Conservation (phyloP, 305 asterid species). For the Solanum hybrid region DNA sequence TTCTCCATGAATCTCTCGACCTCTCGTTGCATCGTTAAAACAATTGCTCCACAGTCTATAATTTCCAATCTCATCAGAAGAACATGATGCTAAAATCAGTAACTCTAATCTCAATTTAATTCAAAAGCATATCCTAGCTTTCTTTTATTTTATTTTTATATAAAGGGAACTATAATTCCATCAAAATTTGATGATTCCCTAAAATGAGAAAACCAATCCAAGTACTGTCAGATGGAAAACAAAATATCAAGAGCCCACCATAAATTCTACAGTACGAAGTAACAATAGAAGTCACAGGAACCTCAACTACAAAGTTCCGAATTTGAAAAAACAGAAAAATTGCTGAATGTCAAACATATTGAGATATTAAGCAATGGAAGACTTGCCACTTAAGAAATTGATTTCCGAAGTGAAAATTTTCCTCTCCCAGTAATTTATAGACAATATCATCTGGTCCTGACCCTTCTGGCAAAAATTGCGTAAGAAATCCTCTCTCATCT, state of each 20-base stretch:
- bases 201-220: background rate
- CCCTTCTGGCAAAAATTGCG: slow-evolving; percentile 61
- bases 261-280: background rate
- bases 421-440: slow-evolving; percentile 65
- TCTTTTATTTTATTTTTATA: background rate
- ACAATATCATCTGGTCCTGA: slow-evolving; percentile 44
- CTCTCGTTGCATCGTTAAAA: background rate
- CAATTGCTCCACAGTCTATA: background rate
- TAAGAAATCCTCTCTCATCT: slow-evolving; percentile 53
- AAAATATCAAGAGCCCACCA: background rate
- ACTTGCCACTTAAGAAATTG: slow-evolving; percentile 76
- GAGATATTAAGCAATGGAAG: slow-evolving; percentile 8
- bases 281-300: background rate
- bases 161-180: background rate
- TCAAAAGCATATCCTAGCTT: background rate
- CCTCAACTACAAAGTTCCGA: background rate
- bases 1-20: background rate
- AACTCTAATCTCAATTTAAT: background rate
- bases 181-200: background rate
- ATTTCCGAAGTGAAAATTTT: slow-evolving; percentile 75
- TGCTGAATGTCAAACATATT: background rate
- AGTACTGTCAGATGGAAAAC: background rate
- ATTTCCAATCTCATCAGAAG: background rate
- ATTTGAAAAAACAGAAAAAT: background rate
- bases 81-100: background rate